These are phyloP conservation scores for Monosporascus ibericus DNA, from an alignment of 2,329 filamentous ascomycete species.

Conservation along the genomic window DNA sequence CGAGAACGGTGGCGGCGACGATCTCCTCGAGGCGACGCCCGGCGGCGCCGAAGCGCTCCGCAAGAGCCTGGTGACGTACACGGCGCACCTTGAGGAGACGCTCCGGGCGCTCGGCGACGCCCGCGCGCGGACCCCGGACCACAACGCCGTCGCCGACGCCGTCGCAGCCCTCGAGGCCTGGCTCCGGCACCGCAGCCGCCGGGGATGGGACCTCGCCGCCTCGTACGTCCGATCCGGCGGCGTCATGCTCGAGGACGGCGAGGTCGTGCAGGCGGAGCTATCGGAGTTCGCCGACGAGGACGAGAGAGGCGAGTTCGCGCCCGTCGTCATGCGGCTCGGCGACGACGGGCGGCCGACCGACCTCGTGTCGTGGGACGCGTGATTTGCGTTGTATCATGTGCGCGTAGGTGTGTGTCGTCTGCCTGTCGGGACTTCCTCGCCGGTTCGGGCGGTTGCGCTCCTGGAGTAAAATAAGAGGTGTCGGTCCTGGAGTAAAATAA, in stretches of 20 bases:
- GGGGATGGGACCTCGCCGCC: conserved; percentile 50
- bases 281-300: conserved; percentile 49
- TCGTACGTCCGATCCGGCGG: conserved; percentile 43
- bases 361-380: conserved; percentile 41
- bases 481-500: no score
- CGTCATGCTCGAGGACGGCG: conserved; percentile 47
- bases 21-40: conserved; percentile 32
- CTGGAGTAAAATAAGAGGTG: no score
- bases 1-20: conserved; percentile 25
- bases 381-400: background rate
- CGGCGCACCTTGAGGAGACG: conserved; percentile 43
- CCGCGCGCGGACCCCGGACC: conserved; percentile 31
- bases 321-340: conserved; percentile 47
- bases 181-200: conserved; percentile 31
- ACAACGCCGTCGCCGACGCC: conserved; percentile 38
- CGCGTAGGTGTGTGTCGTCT: background rate
- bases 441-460: no score
- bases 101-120: conserved; percentile 29
- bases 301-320: conserved; percentile 46
- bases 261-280: conserved; percentile 41
- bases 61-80: conserved; percentile 47
- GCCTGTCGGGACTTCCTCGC: no score
- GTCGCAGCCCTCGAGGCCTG: conserved; percentile 45
- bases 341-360: conserved; percentile 45
- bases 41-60: conserved; percentile 31